Evolutionary conservation across 2,329 filamentous ascomycete species (phyloP).

Genomic region (Aphanoascus verrucosus): DNA sequence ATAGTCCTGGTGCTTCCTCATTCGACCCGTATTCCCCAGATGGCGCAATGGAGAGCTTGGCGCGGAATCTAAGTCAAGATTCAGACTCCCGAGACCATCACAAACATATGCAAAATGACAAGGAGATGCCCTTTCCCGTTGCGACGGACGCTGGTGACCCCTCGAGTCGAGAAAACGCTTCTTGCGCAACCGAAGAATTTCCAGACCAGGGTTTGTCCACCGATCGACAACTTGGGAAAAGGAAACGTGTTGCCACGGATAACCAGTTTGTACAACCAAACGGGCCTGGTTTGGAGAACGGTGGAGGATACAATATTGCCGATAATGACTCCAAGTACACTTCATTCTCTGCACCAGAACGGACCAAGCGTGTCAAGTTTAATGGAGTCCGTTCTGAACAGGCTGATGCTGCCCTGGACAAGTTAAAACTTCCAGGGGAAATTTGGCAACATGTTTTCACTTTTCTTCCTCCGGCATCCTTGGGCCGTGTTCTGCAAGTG

Average conservation of each 20-base stretch:
- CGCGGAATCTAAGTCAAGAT: slow-evolving; percentile 4
- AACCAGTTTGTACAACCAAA: background rate
- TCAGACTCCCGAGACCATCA: background rate
- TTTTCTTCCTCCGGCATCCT: slow-evolving; percentile 51
- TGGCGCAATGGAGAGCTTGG: slow-evolving; percentile 7
- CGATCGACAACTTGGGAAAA: slow-evolving; percentile 9
- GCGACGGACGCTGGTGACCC: background rate
- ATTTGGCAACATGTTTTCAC: slow-evolving; percentile 62
- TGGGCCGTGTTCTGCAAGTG: slow-evolving; percentile 56
- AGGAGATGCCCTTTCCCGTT: background rate
- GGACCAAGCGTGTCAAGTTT: slow-evolving; percentile 18
- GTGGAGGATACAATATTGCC: background rate
- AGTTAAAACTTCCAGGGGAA: slow-evolving; percentile 44
- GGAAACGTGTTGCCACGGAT: slow-evolving; percentile 9
- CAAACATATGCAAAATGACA: background rate
- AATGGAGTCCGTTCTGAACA: slow-evolving; percentile 5
- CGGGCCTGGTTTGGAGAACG: slow-evolving; percentile 3
- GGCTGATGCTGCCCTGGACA: slow-evolving; percentile 13
- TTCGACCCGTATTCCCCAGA: slow-evolving; percentile 17
- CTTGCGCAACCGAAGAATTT: background rate
- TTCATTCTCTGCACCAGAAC: slow-evolving; percentile 1
- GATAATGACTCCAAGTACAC: background rate
- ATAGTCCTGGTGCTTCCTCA: slow-evolving; percentile 16
- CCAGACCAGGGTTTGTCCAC: slow-evolving; percentile 1
- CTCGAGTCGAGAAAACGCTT: slow-evolving; percentile 3